phyloP scores from a whole-genome alignment of 495 filamentous ascomycete species.

The Podospora conica region DNA sequence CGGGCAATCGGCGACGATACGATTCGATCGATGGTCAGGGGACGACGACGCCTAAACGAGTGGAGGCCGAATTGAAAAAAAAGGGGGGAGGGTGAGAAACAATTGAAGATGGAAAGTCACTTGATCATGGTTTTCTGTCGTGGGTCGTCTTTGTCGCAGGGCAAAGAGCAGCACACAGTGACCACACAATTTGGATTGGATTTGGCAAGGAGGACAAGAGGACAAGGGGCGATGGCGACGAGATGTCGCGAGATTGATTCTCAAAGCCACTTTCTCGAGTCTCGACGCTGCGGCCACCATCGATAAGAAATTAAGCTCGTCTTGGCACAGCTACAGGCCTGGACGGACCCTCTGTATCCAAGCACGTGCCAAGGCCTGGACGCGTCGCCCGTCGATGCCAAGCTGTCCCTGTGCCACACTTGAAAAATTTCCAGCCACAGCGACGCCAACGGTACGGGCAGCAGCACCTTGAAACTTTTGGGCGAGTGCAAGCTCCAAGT shows the following conservation, averaged over 20 bases:
- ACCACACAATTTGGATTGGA: neutral
- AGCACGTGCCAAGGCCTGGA: neutral
- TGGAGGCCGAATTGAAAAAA: neutral
- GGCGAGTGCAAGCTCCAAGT: neutral
- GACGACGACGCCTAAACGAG: neutral
- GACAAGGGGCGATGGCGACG: neutral
- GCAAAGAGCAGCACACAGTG: neutral
- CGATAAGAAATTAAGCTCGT: conserved; percentile 14
- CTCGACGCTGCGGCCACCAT: neutral
- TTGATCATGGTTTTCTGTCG: conserved; percentile 6
- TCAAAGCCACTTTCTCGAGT: neutral
- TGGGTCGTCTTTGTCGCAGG: neutral
- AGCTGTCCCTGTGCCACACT: neutral
- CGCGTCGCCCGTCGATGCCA: neutral
- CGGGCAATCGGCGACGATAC: neutral
- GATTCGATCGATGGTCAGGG: neutral
- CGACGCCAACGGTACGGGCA: neutral
- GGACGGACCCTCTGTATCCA: neutral
- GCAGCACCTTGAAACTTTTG: neutral
- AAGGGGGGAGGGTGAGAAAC: neutral
- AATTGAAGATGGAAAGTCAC: neutral
- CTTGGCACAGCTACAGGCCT: conserved; percentile 2
- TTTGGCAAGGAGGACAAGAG: neutral
- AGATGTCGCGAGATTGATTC: neutral
- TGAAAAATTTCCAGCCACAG: neutral